These are phyloP conservation scores for Pleurotus eryngii DNA, from an alignment of 768 basidiomycete genomes.

Conservation along the genomic window DNA sequence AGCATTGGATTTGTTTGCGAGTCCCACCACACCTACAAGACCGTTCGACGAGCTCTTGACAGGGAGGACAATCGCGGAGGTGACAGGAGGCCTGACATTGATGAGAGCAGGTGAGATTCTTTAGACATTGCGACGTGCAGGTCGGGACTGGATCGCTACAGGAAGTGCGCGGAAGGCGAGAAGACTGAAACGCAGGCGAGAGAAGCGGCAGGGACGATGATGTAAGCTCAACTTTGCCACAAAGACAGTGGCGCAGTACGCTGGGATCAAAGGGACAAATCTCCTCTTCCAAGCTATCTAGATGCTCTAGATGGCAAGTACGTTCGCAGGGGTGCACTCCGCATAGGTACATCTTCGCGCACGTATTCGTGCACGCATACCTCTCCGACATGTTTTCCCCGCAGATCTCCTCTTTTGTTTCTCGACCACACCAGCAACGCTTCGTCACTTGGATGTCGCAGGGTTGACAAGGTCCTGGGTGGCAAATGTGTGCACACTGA, in stretches of 20 bases:
- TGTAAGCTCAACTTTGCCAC: conserved; percentile 46
- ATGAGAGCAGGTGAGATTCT: conserved; percentile 71
- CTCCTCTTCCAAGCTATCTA: background rate
- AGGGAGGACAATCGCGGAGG: conserved; percentile 76
- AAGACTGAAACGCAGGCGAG: conserved; percentile 22
- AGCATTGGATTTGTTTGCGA: conserved; percentile 54
- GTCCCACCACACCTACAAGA: conserved; percentile 88
- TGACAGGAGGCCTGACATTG: conserved; percentile 72
- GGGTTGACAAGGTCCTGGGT: conserved; percentile 67
- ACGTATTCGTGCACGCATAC: conserved; percentile 53
- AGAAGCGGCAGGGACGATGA: conserved; percentile 32
- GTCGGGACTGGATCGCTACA: conserved; percentile 83
- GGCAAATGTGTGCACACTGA: conserved; percentile 64
- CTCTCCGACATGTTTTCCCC: conserved; percentile 70
- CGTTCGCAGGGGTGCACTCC: conserved; percentile 70
- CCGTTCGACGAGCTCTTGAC: conserved; percentile 60
- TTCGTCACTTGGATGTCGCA: conserved; percentile 56
- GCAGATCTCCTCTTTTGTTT: conserved; percentile 56
- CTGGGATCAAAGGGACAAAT: conserved; percentile 74
- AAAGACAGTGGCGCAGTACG: conserved; percentile 73
- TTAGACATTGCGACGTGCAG: conserved; percentile 67
- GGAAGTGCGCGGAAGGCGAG: conserved; percentile 31
- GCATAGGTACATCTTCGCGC: conserved; percentile 53
- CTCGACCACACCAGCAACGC: conserved; percentile 81
- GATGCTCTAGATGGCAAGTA: conserved; percentile 52